Base-by-base conservation (phyloP, 352 stramenopile species). In the Phytopythium kandeliae region DNA sequence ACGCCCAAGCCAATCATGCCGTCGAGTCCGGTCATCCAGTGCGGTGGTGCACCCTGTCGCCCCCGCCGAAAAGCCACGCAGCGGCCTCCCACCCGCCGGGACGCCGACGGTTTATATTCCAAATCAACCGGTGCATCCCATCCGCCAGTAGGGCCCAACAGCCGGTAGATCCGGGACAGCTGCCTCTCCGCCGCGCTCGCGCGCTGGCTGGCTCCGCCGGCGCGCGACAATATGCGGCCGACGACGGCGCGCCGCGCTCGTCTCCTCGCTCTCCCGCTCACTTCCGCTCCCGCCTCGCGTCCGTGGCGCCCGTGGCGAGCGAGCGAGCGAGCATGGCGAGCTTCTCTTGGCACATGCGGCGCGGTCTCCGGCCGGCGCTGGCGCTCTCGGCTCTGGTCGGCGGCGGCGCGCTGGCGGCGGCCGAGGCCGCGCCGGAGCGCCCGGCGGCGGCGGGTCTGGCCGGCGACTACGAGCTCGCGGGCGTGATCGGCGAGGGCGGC, bases 401-500 rank as follows among this genome's bases (percentile, higher is more conserved):
- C n/a, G n/a, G n/a, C n/a, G n/a, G n/a, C 25, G 17, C 25, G 28
- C 26, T 37, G 19, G 16, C 43, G 37, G 21, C 31, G 47, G 31
- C 47, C 44, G 19, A 21, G 21, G 46, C 19, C 9, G 16, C 10
- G 26, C 2, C 17, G 15, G 38, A 4, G 17, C 2, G 4, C 34
- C 33, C 47, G 43, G 33, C 33, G 33, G 5, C 33, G 22, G 16
- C 55, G 54, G 33, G 58, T 52, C 33, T 80, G 35, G 63, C 75
- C 34, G 55, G 62, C 34, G 64, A 80, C 13, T 84, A 84, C 41
- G 61, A 74, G 19, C 17, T 84, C 15, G 57, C 74, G 38, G 59
- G 63, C 49, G 66, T 78, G 28, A 71, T 84, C 34, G 72, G 72
- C 26, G 62, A 75, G 47, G 74, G 74, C 30, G 74, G 74, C 35